Base-by-base conservation (phyloP, 768 basidiomycete species). In the Floccularia luteovirens region DNA sequence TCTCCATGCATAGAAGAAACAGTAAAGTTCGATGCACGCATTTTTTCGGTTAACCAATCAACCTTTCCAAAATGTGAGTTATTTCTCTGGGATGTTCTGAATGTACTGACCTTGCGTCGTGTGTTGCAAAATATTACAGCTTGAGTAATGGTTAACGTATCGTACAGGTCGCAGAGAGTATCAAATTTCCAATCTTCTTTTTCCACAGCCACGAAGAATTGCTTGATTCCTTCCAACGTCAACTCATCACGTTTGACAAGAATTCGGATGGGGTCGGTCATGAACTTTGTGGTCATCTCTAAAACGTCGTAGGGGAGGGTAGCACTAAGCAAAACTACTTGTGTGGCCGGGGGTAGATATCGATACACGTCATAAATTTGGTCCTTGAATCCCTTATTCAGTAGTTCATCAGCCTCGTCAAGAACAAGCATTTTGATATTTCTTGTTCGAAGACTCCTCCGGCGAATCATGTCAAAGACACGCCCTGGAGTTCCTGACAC, bases 161-260 rank as follows among this genome's bases (percentile, higher is more conserved):
- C 94, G 64, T 96, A 98, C 35, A 99, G 67, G 66, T 96, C 94
- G 58, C 89, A 96, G 23, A 99, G 74, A 0, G 93, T 97, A 64
- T 97, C 93, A 56, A 96, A 93, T 59, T 99, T 99, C 93, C 93
- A 97, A 57, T 99, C 94, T 63, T 99, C 94, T 67, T 97, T 96
- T 66, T 97, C 94, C 41, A 99, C 94, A 33, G 93, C 94, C 37
- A 99, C 90, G 71, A 92, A 92, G 67, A 93, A 93, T 59, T 94
- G 90, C 54, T 92, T 92, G 67, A 93, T 92, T 6, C 87, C 87
- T 55, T 99, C 94, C 42, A 97, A 73, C 38, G 94, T 96, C 74
- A 97, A 75, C 65, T 99, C 94, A 56, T 97, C 93, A 84, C 92
- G 90, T 73, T 97, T 96, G 62, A 98, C 93, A 51, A 97, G 82